Percentiles rank a stretch among this genome's conserved stretches.
Evolutionary conservation across 2,329 filamentous ascomycete genomes (phyloP).

Genomic region (Geosmithia morbida): DNA sequence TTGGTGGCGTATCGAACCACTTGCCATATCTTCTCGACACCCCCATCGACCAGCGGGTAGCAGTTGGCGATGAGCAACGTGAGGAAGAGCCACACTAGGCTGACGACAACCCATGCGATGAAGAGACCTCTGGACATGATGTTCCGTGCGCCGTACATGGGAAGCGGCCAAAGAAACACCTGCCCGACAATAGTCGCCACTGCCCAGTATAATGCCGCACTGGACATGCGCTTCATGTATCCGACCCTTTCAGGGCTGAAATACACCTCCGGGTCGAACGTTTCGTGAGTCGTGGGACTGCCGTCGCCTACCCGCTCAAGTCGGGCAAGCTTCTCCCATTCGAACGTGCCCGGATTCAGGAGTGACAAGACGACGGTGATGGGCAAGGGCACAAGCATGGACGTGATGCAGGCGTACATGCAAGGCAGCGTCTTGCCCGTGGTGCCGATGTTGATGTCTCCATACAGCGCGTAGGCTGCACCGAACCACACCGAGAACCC

Average conservation of each 20-base stretch:
- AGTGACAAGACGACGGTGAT: conserved; percentile 21
- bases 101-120: conserved; percentile 57
- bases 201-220: conserved; percentile 22
- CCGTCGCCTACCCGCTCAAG: conserved; percentile 58
- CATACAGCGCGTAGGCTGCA: conserved; percentile 53
- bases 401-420: conserved; percentile 74
- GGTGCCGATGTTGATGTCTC: conserved; percentile 52
- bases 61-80: conserved; percentile 62
- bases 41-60: conserved; percentile 68
- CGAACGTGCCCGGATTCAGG: conserved; percentile 51
- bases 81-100: conserved; percentile 39
- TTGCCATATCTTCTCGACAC: background rate
- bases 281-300: conserved; percentile 41
- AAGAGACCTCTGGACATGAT: conserved; percentile 47
- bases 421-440: conserved; percentile 76
- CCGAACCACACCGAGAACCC: conserved; percentile 59
- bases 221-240: conserved; percentile 32
- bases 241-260: conserved; percentile 5
- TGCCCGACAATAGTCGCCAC: conserved; percentile 44
- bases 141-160: conserved; percentile 72
- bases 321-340: conserved; percentile 42
- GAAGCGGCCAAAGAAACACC: conserved; percentile 81
- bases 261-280: conserved; percentile 9
- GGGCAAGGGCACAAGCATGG: conserved; percentile 60
- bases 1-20: background rate